These are phyloP conservation scores for Stephanodiscus minutulus DNA, from an alignment of 108 stramenopile genomes.

Conservation along the genomic window DNA sequence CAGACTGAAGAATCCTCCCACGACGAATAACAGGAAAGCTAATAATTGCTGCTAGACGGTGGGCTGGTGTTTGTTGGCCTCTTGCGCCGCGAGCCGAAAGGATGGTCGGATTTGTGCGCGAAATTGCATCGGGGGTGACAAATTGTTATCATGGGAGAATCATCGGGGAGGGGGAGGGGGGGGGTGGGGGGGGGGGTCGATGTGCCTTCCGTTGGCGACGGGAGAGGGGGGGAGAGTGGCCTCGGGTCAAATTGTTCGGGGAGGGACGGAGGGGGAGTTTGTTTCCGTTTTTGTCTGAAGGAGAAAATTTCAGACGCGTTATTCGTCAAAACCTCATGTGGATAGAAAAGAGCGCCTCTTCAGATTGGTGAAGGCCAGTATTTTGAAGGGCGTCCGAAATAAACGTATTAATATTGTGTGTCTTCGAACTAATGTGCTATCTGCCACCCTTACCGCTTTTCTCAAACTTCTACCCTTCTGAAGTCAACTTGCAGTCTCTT, in stretches of 20 bases:
- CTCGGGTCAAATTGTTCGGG: background rate
- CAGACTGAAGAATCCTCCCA: constrained; percentile 20
- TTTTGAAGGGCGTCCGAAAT: background rate
- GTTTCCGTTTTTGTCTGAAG: background rate
- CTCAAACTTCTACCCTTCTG: too few species aligned
- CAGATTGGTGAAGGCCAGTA: background rate
- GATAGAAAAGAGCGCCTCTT: background rate
- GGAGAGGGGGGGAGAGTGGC: background rate
- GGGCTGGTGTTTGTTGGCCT: background rate
- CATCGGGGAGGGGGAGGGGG: background rate
- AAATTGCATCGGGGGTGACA: background rate
- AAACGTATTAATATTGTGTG: background rate
- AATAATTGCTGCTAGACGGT: constrained; percentile 20
- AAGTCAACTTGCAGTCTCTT: too few species aligned
- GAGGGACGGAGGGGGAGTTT: background rate
- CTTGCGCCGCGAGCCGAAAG: background rate
- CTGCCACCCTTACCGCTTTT: too few species aligned
- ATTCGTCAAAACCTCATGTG: background rate
- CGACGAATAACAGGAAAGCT: background rate
- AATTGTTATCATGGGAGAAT: background rate
- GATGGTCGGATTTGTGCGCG: background rate
- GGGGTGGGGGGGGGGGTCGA: background rate
- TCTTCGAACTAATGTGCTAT: background rate
- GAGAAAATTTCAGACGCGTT: background rate
- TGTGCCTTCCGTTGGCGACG: background rate